These are phyloP conservation scores for Heteromeles arbutifolia DNA, from an alignment of 306 rosid genomes.

Conservation along the genomic window DNA sequence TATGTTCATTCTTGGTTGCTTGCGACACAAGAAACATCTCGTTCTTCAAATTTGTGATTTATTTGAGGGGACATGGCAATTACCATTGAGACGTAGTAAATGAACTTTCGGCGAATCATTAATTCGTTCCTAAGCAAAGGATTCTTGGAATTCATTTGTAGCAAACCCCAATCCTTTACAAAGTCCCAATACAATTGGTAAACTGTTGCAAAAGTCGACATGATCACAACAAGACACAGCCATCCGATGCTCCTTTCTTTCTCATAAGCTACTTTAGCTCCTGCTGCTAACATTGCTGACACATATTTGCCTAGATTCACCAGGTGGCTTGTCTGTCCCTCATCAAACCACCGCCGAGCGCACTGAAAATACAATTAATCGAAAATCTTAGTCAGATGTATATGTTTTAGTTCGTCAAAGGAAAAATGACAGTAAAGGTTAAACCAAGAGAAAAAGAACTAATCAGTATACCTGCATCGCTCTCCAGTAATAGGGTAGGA, in stretches of 20 bases:
- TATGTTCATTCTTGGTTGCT: conserved; percentile 21
- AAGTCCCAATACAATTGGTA: conserved; percentile 99
- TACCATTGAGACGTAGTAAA: conserved; percentile 97
- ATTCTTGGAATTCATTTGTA: conserved; percentile 85
- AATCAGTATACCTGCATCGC: conserved; percentile 81
- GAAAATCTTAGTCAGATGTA: neutral
- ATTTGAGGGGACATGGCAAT: conserved; percentile 12
- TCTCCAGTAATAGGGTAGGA: conserved; percentile 96
- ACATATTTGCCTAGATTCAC: conserved; percentile 89
- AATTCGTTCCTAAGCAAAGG: conserved; percentile 97
- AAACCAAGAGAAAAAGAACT: neutral
- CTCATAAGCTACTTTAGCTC: conserved; percentile 90
- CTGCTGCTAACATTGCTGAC: conserved; percentile 99
- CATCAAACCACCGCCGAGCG: conserved; percentile 95
- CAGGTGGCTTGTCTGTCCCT: conserved; percentile 86
- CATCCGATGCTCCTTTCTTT: conserved; percentile 65
- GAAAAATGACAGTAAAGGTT: neutral
- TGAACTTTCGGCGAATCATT: conserved; percentile 69
- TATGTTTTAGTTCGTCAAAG: neutral
- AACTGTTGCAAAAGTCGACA: conserved; percentile 86
- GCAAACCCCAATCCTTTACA: conserved; percentile 99
- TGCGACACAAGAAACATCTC: neutral
- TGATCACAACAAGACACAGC: conserved; percentile 79
- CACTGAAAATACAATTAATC: conserved; percentile 42
- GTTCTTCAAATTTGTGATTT: neutral